Evolutionary conservation across 129 eudicot genomes (phyloP).

Genomic region (Tanacetum coccineum): DNA sequence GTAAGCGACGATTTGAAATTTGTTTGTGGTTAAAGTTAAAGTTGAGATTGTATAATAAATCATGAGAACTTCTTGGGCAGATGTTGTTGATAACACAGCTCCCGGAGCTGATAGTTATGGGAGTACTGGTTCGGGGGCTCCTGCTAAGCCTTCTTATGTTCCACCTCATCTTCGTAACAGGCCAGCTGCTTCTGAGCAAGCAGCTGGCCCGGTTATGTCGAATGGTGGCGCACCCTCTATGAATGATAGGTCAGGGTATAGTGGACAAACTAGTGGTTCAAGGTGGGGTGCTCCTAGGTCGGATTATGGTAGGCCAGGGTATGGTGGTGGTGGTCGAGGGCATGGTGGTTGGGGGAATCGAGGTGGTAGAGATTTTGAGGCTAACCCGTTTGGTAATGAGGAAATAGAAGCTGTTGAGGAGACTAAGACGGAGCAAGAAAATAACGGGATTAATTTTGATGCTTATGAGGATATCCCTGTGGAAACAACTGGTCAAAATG

Average conservation of each 20-base stretch:
- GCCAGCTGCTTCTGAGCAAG: slow-evolving; percentile 41
- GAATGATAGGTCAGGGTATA: slow-evolving; percentile 39
- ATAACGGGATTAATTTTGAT: slow-evolving; percentile 43
- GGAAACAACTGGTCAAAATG: slow-evolving; percentile 60
- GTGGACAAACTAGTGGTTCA: slow-evolving; percentile 48
- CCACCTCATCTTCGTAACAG: slow-evolving; percentile 86
- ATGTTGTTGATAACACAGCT: slow-evolving; percentile 64
- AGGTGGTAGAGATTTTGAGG: slow-evolving; percentile 69
- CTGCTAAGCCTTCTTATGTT: slow-evolving; percentile 60
- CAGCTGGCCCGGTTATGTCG: slow-evolving; percentile 31
- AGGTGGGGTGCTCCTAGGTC: slow-evolving; percentile 56
- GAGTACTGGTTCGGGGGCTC: slow-evolving; percentile 30
- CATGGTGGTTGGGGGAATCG: slow-evolving; percentile 67
- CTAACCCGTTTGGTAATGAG: slow-evolving; percentile 72
- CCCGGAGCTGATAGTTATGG: slow-evolving; percentile 44
- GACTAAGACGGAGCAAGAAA: slow-evolving; percentile 40
- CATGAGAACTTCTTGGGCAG: slow-evolving; percentile 91
- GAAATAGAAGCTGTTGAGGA: slow-evolving; percentile 49
- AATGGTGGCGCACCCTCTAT: slow-evolving; percentile 39
- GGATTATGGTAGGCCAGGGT: slow-evolving; percentile 43
- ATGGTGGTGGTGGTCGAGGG: slow-evolving; percentile 42
- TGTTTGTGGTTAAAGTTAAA: slow-evolving; percentile 9
- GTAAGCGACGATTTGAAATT: slow-evolving; percentile 3
- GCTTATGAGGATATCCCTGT: slow-evolving; percentile 71
- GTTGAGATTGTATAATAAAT: neutral